A percentile compares a stretch with the other conserved stretches of the same genome.
These are phyloP conservation scores for Penicillium sp. DNA, from an alignment of 2,329 filamentous ascomycete genomes.

Conservation along the genomic window DNA sequence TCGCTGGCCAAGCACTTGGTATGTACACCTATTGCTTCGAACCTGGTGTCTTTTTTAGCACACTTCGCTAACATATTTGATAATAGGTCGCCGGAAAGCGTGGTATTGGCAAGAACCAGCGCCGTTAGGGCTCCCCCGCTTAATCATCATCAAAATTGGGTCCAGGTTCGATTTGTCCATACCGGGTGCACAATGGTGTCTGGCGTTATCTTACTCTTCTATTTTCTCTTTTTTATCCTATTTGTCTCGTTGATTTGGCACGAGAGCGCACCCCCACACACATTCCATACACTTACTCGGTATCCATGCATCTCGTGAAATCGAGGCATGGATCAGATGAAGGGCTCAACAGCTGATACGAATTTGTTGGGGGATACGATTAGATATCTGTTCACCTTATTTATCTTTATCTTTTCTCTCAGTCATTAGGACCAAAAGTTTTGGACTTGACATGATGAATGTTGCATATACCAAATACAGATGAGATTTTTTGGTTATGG, in stretches of 20 bases:
- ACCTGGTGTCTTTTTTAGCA: neutral
- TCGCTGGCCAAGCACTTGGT: constrained; percentile 89
- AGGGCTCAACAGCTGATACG: constrained; percentile 25
- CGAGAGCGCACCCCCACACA: constrained; percentile 11
- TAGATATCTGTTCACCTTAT: neutral
- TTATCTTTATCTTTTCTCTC: constrained; percentile 13
- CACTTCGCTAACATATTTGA: constrained; percentile 35
- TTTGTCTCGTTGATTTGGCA: constrained; percentile 23
- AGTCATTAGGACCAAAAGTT: constrained; percentile 33
- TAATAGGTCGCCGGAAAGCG: constrained; percentile 82
- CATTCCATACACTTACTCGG: constrained; percentile 15
- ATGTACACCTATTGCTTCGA: constrained; percentile 45
- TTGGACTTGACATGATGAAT: constrained; percentile 35
- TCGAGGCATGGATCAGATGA: constrained; percentile 4
- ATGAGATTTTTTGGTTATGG: constrained; percentile 17
- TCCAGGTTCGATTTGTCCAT: constrained; percentile 20
- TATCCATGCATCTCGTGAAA: neutral
- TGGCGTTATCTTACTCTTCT: constrained; percentile 25
- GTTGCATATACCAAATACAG: constrained; percentile 33
- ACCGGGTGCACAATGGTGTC: constrained; percentile 39
- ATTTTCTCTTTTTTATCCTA: constrained; percentile 8
- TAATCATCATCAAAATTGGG: constrained; percentile 36
- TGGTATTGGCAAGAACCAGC: constrained; percentile 81
- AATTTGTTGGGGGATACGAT: constrained; percentile 15
- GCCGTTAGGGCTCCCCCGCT: constrained; percentile 39